These are phyloP conservation scores for Thelonectria blattea DNA, from an alignment of 2,329 filamentous ascomycete species.

Conservation along the genomic window DNA sequence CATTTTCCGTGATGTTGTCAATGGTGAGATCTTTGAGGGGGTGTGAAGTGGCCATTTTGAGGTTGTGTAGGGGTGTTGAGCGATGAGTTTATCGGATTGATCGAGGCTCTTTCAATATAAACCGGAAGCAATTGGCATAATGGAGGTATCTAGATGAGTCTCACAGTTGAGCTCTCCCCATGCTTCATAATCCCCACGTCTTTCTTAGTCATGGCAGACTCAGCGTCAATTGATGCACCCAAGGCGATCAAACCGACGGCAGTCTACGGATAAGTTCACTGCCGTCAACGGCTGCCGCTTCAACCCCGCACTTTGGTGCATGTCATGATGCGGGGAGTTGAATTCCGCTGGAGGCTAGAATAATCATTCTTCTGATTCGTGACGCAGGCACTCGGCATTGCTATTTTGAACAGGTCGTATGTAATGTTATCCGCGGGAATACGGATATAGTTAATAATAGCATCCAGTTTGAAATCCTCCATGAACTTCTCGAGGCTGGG, in stretches of 20 bases:
- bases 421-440: too few relatives aligned
- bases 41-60: constrained; percentile 12
- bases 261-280: constrained; percentile 8
- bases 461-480: background rate
- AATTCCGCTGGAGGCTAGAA: background rate
- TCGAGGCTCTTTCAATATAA: background rate
- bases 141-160: background rate
- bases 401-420: background rate
- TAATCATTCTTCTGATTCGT: constrained; percentile 5
- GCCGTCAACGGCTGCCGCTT: background rate
- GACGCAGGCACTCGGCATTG: background rate
- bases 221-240: background rate
- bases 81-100: background rate
- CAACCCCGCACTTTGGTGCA: constrained; percentile 10
- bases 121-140: background rate
- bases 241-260: background rate
- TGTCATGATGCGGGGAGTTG: background rate
- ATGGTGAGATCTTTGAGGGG: constrained; percentile 62
- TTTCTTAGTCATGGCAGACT: background rate
- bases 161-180: background rate
- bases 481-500: background rate
- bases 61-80: background rate
- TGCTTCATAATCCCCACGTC: background rate
- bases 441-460: background rate
- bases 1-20: constrained; percentile 77